Evolutionary conservation across 352 stramenopile genomes (phyloP), one percentile per base, ranked within the genome.

Genomic region (Phytophthora idaei): DNA sequence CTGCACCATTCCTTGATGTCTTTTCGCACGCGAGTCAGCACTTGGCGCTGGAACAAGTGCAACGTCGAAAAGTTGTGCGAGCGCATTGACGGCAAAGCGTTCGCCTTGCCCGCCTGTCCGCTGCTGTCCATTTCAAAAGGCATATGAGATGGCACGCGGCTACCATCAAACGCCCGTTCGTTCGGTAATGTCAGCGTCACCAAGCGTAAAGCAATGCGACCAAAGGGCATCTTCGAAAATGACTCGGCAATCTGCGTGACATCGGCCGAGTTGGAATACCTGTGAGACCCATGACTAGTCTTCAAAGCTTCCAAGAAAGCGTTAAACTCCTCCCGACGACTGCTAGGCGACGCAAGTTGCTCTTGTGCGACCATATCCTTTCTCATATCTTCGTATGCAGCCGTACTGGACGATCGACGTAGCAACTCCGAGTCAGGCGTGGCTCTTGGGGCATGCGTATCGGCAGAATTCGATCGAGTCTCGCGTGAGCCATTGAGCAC

Each of bases 1-100:
- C 85, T 93, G 45, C 82, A 92, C 82, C 88, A 94, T 45, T 96
- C 89, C 53, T 92, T 93, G 36, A 96, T 90, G 17, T 89, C 79
- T 48, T 82, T 81, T 25, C 85, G 74, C 44, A 91, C 70, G 10
- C 71, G 77, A 44, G 81, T 87, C 9, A 96, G 50, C 21, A 93
- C 80, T 70, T 89, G 78, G 11, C 81, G 80, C 67, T 95, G 85
- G 67, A 92, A 94, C 31, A 86, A 69, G 31, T 90, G 86, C 39
- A 94, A 57, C 1, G 77, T 76, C 31, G 82, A 83, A 46, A 92
- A 83, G 44, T 85, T 67, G 39, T 88, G 73, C 11, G 77, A 56
- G 17, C 74, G 54, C 21, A 77, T 75, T 11, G 77, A 67, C 11
- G 64, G 67, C 39, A 68, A 60, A 1, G 63, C 32, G 25, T 63